Conservation (phyloP, 208 protist genomes). For the Perkinsela sp. region DNA sequence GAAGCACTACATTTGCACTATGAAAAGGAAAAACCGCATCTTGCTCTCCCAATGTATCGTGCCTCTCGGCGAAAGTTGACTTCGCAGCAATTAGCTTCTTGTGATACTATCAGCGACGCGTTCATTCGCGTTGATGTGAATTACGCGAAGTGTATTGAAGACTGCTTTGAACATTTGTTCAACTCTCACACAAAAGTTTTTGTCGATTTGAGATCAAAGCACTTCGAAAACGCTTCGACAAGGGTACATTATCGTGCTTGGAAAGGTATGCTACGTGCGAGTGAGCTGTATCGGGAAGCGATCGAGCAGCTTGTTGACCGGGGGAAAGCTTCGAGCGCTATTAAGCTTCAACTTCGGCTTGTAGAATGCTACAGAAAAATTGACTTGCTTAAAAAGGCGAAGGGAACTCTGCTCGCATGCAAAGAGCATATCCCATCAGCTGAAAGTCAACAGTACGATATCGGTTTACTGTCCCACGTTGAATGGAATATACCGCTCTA, state of each 20-base stretch:
- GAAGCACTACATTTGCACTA: not conserved
- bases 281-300: not conserved
- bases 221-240: not conserved
- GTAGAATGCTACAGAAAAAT: not conserved
- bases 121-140: not conserved
- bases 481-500: not conserved
- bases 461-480: not conserved
- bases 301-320: not conserved
- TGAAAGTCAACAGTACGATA: not conserved
- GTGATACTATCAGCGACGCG: not conserved
- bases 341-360: not conserved
- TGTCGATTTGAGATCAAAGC: too few relatives aligned
- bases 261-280: not conserved
- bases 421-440: not conserved
- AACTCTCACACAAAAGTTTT: not conserved
- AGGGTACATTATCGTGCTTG: not conserved
- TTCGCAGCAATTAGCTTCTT: too few relatives aligned
- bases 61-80: not conserved
- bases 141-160: not conserved
- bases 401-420: not conserved
- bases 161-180: not conserved
- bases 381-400: not conserved
- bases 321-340: not conserved
- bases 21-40: not conserved
- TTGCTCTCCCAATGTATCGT: not conserved